A percentile compares a stretch with the other conserved stretches of the same genome.
Conservation (phyloP, 1,284 basidiomycete genomes). For the Fomes fomentarius region DNA sequence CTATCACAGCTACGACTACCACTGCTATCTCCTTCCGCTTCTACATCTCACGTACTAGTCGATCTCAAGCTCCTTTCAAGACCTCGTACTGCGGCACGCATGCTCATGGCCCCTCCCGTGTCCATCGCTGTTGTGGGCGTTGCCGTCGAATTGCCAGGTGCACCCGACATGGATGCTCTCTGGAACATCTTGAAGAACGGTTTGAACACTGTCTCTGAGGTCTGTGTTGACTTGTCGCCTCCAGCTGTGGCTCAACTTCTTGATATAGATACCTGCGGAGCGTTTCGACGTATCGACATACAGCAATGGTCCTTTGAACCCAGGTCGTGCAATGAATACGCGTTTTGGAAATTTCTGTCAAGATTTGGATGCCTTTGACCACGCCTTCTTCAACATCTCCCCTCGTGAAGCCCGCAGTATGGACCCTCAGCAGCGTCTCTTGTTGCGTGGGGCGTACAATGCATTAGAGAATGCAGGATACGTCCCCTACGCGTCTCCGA, state of each 20-base stretch:
- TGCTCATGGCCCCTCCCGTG: no score
- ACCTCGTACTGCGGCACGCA: no score
- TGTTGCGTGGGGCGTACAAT: slow-evolving; percentile 66
- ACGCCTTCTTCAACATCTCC: slow-evolving; percentile 71
- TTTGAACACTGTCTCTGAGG: slow-evolving; percentile 60
- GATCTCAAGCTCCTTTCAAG: no score
- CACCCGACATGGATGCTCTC: slow-evolving; percentile 46
- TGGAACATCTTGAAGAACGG: slow-evolving; percentile 65
- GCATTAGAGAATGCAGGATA: slow-evolving; percentile 74
- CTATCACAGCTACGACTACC: no score
- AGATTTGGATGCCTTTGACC: slow-evolving; percentile 62
- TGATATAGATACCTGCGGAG: slow-evolving; percentile 25
- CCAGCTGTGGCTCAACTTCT: no score
- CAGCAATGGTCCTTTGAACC: slow-evolving; percentile 25
- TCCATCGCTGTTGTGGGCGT: slow-evolving; percentile 64
- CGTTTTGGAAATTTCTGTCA: slow-evolving; percentile 62
- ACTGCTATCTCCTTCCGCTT: no score
- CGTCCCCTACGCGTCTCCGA: slow-evolving; percentile 56
- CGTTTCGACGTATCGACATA: slow-evolving; percentile 57
- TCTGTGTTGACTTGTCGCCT: slow-evolving; percentile 25
- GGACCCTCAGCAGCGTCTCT: slow-evolving; percentile 74
- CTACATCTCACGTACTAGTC: no score
- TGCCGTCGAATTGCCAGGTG: slow-evolving; percentile 67
- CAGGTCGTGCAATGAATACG: slow-evolving; percentile 44
- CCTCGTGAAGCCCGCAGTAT: slow-evolving; percentile 73